phyloP scores from a whole-genome alignment of 2,329 filamentous ascomycete species.

The Cladosporium colombiae region DNA sequence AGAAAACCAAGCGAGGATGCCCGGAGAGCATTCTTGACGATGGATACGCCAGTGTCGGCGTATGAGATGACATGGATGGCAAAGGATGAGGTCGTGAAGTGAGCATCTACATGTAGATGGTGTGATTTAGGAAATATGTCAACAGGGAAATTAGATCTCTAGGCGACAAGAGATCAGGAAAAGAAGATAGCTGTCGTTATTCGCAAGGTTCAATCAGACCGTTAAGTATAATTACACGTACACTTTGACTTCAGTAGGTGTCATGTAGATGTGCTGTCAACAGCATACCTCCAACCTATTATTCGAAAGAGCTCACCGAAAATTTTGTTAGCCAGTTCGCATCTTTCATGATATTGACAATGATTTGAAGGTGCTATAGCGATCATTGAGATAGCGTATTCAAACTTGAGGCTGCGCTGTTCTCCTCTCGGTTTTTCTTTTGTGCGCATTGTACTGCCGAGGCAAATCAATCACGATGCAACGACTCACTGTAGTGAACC shows the following conservation, averaged over 20 bases:
- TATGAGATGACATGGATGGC: conserved; percentile 19
- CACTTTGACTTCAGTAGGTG: no score
- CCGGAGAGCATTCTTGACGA: conserved; percentile 1
- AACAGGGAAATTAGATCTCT: no score
- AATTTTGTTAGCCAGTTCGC: neutral
- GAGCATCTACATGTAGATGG: no score
- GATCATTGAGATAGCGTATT: neutral
- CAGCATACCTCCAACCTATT: no score
- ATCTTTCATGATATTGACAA: no score
- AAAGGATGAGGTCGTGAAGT: conserved; percentile 4
- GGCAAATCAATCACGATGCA: neutral
- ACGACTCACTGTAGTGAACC: neutral
- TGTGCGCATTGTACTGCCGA: conserved; percentile 7
- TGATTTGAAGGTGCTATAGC: neutral
- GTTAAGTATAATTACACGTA: no score
- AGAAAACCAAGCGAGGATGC: conserved; percentile 7
- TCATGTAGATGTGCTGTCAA: no score
- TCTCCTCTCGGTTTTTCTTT: neutral
- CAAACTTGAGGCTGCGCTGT: neutral
- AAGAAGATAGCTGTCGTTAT: no score
- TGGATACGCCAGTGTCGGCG: conserved; percentile 15
- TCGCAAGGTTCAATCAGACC: no score
- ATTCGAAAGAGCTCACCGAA: no score
- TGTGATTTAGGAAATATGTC: no score
- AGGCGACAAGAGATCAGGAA: no score